Conservation (phyloP, 2,329 filamentous ascomycete species). For the Colletotrichum sidae region DNA sequence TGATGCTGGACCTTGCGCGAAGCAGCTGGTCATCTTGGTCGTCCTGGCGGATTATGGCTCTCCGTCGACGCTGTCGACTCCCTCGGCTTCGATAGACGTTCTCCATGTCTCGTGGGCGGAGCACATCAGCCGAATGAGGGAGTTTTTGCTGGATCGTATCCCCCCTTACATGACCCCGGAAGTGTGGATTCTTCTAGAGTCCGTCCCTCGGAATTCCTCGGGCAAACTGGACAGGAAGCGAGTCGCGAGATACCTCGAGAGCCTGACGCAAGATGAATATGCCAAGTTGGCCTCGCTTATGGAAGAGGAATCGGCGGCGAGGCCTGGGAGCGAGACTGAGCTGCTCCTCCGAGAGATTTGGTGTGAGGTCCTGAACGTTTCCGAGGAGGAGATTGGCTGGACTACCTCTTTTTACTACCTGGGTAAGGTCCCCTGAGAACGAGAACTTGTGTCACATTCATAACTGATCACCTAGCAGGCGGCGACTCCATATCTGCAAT, state of each 20-base stretch:
- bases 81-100: background rate
- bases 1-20: constrained; percentile 14
- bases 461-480: background rate
- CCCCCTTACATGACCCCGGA: constrained; percentile 61
- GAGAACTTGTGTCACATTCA: fast-evolving
- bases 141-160: constrained; percentile 41
- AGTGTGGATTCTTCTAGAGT: constrained; percentile 54
- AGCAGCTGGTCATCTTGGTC: background rate
- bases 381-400: constrained; percentile 9
- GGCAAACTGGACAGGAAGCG: constrained; percentile 61
- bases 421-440: background rate
- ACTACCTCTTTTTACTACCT: constrained; percentile 26
- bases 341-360: background rate
- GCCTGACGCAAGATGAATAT: constrained; percentile 1
- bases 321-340: constrained; percentile 5
- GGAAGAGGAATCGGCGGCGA: background rate
- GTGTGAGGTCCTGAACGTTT: constrained; percentile 18
- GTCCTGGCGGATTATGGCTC: background rate
- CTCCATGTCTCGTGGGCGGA: constrained; percentile 2
- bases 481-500: constrained; percentile 29
- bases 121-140: constrained; percentile 2
- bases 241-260: constrained; percentile 40
- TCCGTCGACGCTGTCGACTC: background rate
- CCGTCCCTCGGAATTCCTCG: constrained; percentile 58
- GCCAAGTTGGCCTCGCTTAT: background rate